Conservation (phyloP, 2,329 filamentous ascomycete species). For the Tolypocladium amazonense region DNA sequence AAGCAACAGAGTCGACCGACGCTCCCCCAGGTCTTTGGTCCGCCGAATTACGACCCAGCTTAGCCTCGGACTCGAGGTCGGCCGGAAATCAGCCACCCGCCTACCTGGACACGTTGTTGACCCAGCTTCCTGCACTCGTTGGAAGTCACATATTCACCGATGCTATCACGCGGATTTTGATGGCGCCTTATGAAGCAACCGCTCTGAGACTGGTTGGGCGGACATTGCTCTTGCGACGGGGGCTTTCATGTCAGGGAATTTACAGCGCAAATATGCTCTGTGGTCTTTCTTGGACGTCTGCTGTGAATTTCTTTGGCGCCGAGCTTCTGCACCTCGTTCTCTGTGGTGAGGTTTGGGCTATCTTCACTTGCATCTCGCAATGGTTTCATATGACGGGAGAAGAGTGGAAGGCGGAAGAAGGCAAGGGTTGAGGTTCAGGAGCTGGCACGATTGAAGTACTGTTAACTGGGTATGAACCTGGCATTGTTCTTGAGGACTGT, state of each 20-base stretch:
- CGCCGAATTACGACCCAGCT: slow-evolving; percentile 45
- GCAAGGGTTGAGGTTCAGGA: background rate
- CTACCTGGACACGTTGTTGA: slow-evolving; percentile 40
- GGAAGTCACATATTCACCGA: slow-evolving; percentile 37
- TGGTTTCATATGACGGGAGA: slow-evolving; percentile 31
- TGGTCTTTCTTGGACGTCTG: slow-evolving; percentile 25
- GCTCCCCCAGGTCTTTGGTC: slow-evolving; percentile 44
- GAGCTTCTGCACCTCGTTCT: slow-evolving; percentile 35
- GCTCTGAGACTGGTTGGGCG: slow-evolving; percentile 34
- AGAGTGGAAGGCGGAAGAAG: slow-evolving; percentile 28
- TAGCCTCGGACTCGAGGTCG: slow-evolving; percentile 18
- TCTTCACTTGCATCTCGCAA: slow-evolving; percentile 25
- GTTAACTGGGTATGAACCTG: background rate
- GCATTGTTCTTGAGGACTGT: background rate
- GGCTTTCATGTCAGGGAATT: slow-evolving; percentile 28
- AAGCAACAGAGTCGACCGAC: slow-evolving; percentile 42
- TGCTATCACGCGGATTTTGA: slow-evolving; percentile 28
- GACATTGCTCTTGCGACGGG: slow-evolving; percentile 26
- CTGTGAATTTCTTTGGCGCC: slow-evolving; percentile 33
- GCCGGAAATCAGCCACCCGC: slow-evolving; percentile 14
- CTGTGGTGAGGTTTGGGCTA: slow-evolving; percentile 34
- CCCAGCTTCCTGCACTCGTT: slow-evolving; percentile 35
- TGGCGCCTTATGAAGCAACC: slow-evolving; percentile 36
- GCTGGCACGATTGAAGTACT: background rate
- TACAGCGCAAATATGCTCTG: slow-evolving; percentile 23